A percentile compares a stretch with the other conserved stretches of the same genome.
Evolutionary conservation across 768 basidiomycete genomes (phyloP).

Genomic region (Auricularia heimuer): DNA sequence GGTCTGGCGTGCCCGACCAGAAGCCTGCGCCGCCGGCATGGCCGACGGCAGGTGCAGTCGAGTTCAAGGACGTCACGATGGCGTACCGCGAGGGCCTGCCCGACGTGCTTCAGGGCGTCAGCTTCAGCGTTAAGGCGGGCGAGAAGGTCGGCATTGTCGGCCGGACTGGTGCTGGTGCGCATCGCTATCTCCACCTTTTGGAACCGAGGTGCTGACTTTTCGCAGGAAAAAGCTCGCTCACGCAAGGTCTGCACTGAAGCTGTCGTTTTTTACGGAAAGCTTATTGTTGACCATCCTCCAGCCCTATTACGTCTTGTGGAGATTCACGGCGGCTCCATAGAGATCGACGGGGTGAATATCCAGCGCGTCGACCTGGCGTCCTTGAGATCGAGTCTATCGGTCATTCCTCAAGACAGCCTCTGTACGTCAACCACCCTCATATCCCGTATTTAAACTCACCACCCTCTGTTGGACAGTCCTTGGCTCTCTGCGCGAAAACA

Average conservation of each 20-base stretch:
- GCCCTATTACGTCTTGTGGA: constrained; percentile 33
- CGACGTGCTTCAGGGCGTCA: constrained; percentile 50
- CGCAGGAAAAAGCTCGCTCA: background rate
- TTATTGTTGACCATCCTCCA: background rate
- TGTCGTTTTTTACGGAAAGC: background rate
- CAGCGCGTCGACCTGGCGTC: constrained; percentile 42
- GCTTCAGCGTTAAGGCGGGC: constrained; percentile 45
- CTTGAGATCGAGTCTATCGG: constrained; percentile 43
- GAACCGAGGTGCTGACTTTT: background rate
- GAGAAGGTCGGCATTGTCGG: constrained; percentile 55
- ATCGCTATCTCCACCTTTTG: background rate
- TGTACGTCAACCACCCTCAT: constrained; percentile 22
- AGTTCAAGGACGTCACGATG: constrained; percentile 46
- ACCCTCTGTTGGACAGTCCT: constrained; percentile 7
- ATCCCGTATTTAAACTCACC: constrained; percentile 10
- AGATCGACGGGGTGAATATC: constrained; percentile 48
- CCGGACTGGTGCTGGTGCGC: constrained; percentile 34
- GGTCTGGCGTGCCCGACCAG: constrained; percentile 23
- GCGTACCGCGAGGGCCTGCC: constrained; percentile 56
- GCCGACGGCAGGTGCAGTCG: constrained; percentile 44
- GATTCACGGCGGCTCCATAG: constrained; percentile 44
- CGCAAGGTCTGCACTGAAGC: background rate
- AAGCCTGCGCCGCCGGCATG: constrained; percentile 40
- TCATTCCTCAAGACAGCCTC: constrained; percentile 60
- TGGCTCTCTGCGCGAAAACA: constrained; percentile 38